phyloP scores from a whole-genome alignment of 225 moss, liverwort and hornwort species.

The Antitrichia curtipendula region DNA sequence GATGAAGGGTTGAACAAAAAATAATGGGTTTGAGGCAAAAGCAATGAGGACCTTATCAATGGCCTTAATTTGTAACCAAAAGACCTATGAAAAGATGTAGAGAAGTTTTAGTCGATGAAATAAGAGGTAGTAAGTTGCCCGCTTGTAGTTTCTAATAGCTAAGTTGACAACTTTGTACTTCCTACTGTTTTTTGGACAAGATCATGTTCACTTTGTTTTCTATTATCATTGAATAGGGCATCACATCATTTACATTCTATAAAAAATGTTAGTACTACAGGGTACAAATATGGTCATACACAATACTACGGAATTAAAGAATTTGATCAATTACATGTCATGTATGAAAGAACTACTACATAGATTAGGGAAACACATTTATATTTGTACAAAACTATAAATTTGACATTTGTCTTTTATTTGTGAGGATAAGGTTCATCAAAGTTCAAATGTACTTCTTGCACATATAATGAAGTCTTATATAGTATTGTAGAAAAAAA shows the following conservation, averaged over 20 bases:
- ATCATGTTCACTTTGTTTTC: background rate
- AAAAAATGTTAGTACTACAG: background rate
- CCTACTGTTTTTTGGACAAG: rapidly evolving
- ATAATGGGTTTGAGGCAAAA: background rate
- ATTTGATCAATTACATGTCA: background rate
- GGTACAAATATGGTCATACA: background rate
- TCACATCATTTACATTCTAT: background rate
- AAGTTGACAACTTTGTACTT: background rate
- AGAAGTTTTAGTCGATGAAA: background rate
- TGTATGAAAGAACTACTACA: background rate
- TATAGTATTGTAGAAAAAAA: background rate
- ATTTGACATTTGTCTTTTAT: background rate
- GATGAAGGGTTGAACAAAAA: too few relatives aligned
- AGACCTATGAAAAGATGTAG: background rate
- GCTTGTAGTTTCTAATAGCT: background rate
- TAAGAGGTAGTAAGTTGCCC: background rate
- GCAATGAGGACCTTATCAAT: background rate
- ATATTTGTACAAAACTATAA: background rate
- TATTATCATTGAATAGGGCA: background rate
- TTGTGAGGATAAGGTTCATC: background rate
- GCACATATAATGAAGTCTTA: rapidly evolving
- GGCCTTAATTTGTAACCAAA: background rate
- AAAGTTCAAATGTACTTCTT: background rate
- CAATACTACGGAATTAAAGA: background rate
- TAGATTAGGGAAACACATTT: background rate